phyloP scores from a whole-genome alignment of 2,329 filamentous ascomycete genomes.

The Colletotrichum ledebouriae region DNA sequence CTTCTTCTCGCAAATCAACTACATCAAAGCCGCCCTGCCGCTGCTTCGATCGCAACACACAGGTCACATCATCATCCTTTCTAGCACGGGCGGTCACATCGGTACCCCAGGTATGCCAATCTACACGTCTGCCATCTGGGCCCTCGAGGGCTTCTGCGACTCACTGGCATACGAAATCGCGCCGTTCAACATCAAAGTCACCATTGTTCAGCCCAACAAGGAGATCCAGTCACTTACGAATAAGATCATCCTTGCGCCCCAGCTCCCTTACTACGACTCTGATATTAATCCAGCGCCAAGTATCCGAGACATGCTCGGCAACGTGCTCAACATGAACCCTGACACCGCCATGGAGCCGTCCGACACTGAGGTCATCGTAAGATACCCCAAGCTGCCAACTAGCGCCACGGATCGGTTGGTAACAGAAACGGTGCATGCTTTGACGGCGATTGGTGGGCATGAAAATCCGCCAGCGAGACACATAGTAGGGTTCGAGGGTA shows the following conservation, averaged over 20 bases:
- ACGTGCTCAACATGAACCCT: constrained; percentile 82
- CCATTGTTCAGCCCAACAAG: constrained; percentile 94
- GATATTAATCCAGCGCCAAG: constrained; percentile 82
- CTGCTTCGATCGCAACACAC: constrained; percentile 83
- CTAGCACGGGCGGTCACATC: constrained; percentile 91
- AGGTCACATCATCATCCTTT: constrained; percentile 91
- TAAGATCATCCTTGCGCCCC: constrained; percentile 85
- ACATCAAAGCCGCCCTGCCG: constrained; percentile 90
- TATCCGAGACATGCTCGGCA: constrained; percentile 84
- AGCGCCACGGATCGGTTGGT: constrained; percentile 80
- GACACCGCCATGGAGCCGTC: constrained; percentile 65
- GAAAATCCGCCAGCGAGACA: constrained; percentile 95
- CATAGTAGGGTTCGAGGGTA: constrained; percentile 92
- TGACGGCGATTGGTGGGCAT: constrained; percentile 93
- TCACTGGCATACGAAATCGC: constrained; percentile 95
- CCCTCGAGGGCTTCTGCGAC: constrained; percentile 95
- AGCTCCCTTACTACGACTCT: constrained; percentile 75
- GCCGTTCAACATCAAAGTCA: constrained; percentile 96
- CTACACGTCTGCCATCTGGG: constrained; percentile 94
- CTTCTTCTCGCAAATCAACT: constrained; percentile 96
- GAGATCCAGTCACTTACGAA: constrained; percentile 92
- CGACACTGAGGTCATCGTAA: constrained; percentile 64
- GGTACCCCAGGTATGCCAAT: constrained; percentile 92
- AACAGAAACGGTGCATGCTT: constrained; percentile 89
- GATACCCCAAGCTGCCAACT: constrained; percentile 81